phyloP scores from a whole-genome alignment of 2,329 filamentous ascomycete species.

The Aschersonia sp. region DNA sequence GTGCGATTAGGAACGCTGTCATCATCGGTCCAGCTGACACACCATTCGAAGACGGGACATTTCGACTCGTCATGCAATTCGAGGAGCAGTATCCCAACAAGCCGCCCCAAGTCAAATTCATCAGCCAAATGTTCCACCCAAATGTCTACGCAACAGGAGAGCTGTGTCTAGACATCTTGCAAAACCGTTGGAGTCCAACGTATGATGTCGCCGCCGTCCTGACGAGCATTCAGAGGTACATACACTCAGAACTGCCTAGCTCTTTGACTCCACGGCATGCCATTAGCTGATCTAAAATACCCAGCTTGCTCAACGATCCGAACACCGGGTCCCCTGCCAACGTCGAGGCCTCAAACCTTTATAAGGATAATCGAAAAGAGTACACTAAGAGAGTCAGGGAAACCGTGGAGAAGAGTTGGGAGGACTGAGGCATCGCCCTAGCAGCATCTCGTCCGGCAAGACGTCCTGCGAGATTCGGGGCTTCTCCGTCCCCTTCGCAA shows the following conservation, averaged over 20 bases:
- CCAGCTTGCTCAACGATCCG: constrained; percentile 85
- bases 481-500: too few relatives aligned
- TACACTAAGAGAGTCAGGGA: constrained; percentile 91
- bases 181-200: constrained; percentile 96
- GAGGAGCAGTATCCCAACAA: constrained; percentile 99
- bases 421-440: constrained; percentile 42
- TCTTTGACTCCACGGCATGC: background rate
- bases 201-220: constrained; percentile 96
- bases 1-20: constrained; percentile 68
- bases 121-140: constrained; percentile 97
- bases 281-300: constrained; percentile 11
- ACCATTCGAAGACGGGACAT: constrained; percentile 95
- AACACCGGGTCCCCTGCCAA: constrained; percentile 98
- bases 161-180: constrained; percentile 88
- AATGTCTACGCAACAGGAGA: constrained; percentile 97
- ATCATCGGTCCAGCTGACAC: constrained; percentile 96
- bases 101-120: constrained; percentile 93
- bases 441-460: too few relatives aligned
- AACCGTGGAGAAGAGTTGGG: constrained; percentile 99
- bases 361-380: constrained; percentile 95
- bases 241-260: background rate
- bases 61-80: constrained; percentile 96
- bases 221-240: constrained; percentile 90
- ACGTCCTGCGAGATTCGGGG: too few relatives aligned
- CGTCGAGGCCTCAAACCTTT: constrained; percentile 93